Percentiles rank a stretch among this genome's conserved stretches.
These are phyloP conservation scores for Nitzschia sp. DNA, from an alignment of 108 stramenopile genomes.

Conservation along the genomic window DNA sequence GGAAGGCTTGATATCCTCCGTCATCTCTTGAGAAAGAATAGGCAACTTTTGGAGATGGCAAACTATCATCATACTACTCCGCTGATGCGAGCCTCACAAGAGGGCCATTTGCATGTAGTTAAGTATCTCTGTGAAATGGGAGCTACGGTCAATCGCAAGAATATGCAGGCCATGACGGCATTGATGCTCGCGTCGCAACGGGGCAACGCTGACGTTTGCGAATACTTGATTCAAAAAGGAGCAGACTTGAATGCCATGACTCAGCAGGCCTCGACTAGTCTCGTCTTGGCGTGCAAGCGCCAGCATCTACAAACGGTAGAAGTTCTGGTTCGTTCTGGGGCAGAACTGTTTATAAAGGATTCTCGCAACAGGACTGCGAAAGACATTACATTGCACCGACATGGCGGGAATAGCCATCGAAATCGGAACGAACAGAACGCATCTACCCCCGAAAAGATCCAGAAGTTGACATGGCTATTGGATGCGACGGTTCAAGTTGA, in stretches of 20 bases:
- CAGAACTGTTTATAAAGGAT: conserved; percentile 74
- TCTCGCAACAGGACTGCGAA: conserved; percentile 64
- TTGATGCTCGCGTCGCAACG: conserved; percentile 89
- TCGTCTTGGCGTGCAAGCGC: conserved; percentile 87
- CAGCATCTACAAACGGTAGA: conserved; percentile 70
- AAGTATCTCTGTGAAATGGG: conserved; percentile 42
- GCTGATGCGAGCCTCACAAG: conserved; percentile 85
- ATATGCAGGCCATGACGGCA: conserved; percentile 81
- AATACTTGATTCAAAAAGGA: conserved; percentile 60
- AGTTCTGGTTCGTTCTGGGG: conserved; percentile 78
- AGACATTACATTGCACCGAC: conserved; percentile 56
- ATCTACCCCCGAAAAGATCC: conserved; percentile 20
- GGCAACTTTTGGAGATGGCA: conserved; percentile 56
- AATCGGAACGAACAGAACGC: background rate
- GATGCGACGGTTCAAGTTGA: conserved; percentile 43
- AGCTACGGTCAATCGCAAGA: conserved; percentile 73
- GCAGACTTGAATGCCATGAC: conserved; percentile 67
- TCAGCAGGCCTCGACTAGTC: conserved; percentile 55
- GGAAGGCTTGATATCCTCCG: conserved; percentile 66
- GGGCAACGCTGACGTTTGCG: conserved; percentile 76
- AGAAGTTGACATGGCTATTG: conserved; percentile 26
- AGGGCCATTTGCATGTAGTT: conserved; percentile 72
- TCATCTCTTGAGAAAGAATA: conserved; percentile 49
- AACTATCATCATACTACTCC: conserved; percentile 88
- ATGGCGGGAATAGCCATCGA: conserved; percentile 5